Evolutionary conservation across 441 rosid species (phyloP), one percentile per base, ranked within the genome.

Genomic region (Populus hybrid): DNA sequence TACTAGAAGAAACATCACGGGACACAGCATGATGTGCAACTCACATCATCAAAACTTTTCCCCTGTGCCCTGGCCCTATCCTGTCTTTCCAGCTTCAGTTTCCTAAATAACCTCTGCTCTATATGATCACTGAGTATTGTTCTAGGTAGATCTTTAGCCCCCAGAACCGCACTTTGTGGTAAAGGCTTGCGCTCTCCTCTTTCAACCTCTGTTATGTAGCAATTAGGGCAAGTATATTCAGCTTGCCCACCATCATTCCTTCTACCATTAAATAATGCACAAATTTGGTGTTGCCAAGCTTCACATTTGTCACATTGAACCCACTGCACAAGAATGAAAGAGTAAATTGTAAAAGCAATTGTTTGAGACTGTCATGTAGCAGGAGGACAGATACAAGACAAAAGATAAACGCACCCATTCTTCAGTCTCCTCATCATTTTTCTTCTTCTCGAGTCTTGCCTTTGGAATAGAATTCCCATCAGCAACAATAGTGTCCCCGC

Each of bases 231-330:
- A 50, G 99, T 97, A 88, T 97, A 97, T 82, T 95, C 99, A 80
- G 99, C 99, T 85, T 93, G 98, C 71, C 99, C 99, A 61, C 99
- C 97, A 78, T 95, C 99, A 87, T 95, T 97, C 83, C 99, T 87
- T 84, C 99, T 81, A 74, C 99, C 99, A 86, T 97, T 97, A 90
- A 95, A 97, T 76, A 97, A 84, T 78, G 99, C 97, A 83, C 99
- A 97, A 65, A 97, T 97, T 82, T 97, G 99, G 87, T 97, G 99
- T 83, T 97, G 99, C 99, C 99, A 97, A 36, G 98, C 97, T 84
- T 97, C 99, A 84, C 99, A 97, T 79, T 92, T 95, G 88, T 97
- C 99, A 88, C 99, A 97, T 83, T 97, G 99, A 84, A 97, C 99
- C 99, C 99, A 97, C 99, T 97, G 92, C 86, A 84, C 28, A 73